Conservation (phyloP, 441 rosid species). For the Sinapis alba region DNA sequence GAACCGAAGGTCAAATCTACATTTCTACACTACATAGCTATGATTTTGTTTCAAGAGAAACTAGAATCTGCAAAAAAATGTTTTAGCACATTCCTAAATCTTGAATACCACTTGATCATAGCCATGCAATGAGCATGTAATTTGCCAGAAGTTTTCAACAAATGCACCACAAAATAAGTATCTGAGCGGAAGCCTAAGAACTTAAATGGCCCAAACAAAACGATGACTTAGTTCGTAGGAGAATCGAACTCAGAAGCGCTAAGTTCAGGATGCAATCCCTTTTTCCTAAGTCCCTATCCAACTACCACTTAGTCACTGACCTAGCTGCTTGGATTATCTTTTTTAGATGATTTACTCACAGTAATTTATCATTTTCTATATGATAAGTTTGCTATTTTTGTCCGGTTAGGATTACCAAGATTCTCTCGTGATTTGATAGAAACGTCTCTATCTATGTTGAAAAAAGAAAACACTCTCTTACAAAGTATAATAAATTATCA, state of each 20-base stretch:
- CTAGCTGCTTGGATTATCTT: background rate
- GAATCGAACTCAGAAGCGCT: too few species aligned
- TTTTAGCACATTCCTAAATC: too few species aligned
- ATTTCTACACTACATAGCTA: background rate
- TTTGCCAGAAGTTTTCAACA: background rate
- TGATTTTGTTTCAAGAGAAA: background rate
- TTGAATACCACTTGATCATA: too few species aligned
- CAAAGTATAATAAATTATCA: background rate
- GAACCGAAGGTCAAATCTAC: background rate
- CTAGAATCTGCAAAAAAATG: too few species aligned
- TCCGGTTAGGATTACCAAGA: slow-evolving; percentile 16
- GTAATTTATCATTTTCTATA: background rate
- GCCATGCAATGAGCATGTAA: background rate
- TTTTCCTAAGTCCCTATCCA: background rate
- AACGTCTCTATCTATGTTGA: slow-evolving; percentile 15
- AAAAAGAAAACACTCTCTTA: background rate
- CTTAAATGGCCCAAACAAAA: background rate
- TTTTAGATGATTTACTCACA: background rate
- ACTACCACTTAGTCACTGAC: background rate
- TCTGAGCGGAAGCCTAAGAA: background rate
- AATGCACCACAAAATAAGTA: background rate
- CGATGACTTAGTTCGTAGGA: background rate
- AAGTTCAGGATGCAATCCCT: too few species aligned
- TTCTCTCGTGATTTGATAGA: slow-evolving; percentile 21
- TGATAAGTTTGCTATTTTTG: background rate